A percentile compares a stretch with the other conserved stretches of the same genome.
Evolutionary conservation across 1,284 basidiomycete species (phyloP).

Genomic region (Irpex rosettiformis): DNA sequence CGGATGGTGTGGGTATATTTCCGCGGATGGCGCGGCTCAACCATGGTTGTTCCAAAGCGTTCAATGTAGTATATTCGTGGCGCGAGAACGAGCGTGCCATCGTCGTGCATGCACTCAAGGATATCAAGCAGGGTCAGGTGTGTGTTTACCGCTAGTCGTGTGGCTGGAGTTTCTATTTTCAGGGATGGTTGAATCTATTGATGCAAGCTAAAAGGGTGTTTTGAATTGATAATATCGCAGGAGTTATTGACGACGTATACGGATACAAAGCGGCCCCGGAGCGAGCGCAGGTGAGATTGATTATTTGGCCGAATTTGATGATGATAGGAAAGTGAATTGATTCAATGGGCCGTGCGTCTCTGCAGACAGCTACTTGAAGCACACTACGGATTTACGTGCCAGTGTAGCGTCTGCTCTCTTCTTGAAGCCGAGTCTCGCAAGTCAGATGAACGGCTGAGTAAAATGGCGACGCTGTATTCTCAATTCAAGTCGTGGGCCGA

Average conservation of each 20-base stretch:
- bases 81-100: constrained; percentile 41
- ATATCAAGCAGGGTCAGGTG: constrained; percentile 48
- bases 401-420: constrained; percentile 53
- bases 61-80: constrained; percentile 62
- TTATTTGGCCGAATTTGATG: neutral
- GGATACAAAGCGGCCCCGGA: constrained; percentile 48
- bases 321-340: too few species aligned
- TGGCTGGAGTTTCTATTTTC: too few species aligned
- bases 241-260: constrained; percentile 61
- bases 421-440: constrained; percentile 39
- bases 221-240: constrained; percentile 27
- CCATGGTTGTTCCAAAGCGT: constrained; percentile 60
- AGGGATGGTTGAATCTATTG: neutral
- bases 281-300: constrained; percentile 43
- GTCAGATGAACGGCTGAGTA: constrained; percentile 46
- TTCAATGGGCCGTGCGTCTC: too few species aligned
- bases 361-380: constrained; percentile 27
- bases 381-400: constrained; percentile 56
- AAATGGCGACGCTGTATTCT: constrained; percentile 42
- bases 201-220: neutral
- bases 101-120: constrained; percentile 54
- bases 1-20: constrained; percentile 49
- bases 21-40: constrained; percentile 60
- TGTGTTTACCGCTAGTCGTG: constrained; percentile 11
- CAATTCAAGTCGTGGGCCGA: constrained; percentile 46